Evolutionary conservation across 768 basidiomycete genomes (phyloP), one percentile per base, ranked within the genome.

Genomic region (Boletus sp.): DNA sequence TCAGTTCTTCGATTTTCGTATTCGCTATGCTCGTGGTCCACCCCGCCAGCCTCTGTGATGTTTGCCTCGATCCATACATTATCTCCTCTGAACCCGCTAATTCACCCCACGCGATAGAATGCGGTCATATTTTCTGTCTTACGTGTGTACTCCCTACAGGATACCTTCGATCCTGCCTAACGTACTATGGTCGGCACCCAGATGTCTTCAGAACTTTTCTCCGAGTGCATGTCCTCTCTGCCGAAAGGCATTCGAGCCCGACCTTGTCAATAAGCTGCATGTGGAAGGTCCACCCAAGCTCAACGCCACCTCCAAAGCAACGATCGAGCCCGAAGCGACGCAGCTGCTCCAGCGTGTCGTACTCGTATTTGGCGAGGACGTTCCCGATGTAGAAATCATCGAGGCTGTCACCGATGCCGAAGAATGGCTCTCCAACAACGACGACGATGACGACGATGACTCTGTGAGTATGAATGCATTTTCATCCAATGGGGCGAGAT

Each of bases 61-160:
- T 91, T 62, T 91, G 89, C 70, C 75, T 88, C 57, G 85, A 87
- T 54, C 73, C 76, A 29, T 89, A 88, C 68, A 71, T 5, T 64
- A 65, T 78, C 42, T 83, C 81, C 73, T 75, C 80, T 40, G 76
- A 75, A 28, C 69, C 77, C 39, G 71, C 75, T 41, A 78, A 79
- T 64, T 75, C 80, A 47, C 89, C 88, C 6, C 82, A 87, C 69
- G 85, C 83, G 11, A 89, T 91, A 59, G 80, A 84, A 30, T 92
- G 89, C 64, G 89, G 89, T 39, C 87, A 90, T 71, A 80, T 88
- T 37, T 90, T 90, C 75, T 90, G 89, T 68, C 76, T 76, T 66
- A 70, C 74, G 88, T 89, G 67, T 67, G 86, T 79, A 47, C 58
- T 33, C 44, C 33, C 56, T 57, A 56, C 58, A 57, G 51, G 32